Evolutionary conservation across 768 basidiomycete genomes (phyloP).

Genomic region (Lactarius evosmus): DNA sequence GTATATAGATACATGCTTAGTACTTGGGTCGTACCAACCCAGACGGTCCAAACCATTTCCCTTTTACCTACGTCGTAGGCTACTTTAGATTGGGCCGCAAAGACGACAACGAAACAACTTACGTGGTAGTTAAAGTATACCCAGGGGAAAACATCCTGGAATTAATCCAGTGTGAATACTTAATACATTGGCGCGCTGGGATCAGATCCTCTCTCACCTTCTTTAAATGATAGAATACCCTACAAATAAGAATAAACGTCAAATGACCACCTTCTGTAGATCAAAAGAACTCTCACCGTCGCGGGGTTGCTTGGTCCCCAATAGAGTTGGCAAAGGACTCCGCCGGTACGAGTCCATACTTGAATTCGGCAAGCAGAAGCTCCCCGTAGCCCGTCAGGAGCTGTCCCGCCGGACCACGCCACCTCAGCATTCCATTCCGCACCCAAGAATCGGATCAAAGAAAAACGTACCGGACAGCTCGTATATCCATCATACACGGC

Average conservation of each 20-base stretch:
- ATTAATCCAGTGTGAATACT: not conserved
- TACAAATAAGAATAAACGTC: conserved; percentile 18
- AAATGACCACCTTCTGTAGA: not conserved
- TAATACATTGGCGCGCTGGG: conserved; percentile 22
- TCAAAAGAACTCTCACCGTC: conserved; percentile 49
- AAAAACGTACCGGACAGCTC: conserved; percentile 69
- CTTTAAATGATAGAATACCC: conserved; percentile 48
- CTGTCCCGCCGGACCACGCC: conserved; percentile 38
- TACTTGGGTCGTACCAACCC: conserved; percentile 31
- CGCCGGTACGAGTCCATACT: conserved; percentile 83
- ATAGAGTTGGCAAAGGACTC: conserved; percentile 74
- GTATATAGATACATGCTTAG: not conserved
- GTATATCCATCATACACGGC: conserved; percentile 88
- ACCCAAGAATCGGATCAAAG: not conserved
- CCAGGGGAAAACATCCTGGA: conserved; percentile 37
- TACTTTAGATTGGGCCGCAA: not conserved
- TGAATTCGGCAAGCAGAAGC: conserved; percentile 89
- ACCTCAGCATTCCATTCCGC: conserved; percentile 13
- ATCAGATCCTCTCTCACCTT: conserved; percentile 28
- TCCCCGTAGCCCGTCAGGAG: conserved; percentile 79
- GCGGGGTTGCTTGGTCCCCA: conserved; percentile 72
- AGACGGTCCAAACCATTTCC: conserved; percentile 34
- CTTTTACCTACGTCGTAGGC: conserved; percentile 32
- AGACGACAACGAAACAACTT: not conserved
- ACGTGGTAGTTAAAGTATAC: conserved; percentile 35